phyloP scores from a whole-genome alignment of 2,329 filamentous ascomycete species.

The Hypoxylon rubiginosum region DNA sequence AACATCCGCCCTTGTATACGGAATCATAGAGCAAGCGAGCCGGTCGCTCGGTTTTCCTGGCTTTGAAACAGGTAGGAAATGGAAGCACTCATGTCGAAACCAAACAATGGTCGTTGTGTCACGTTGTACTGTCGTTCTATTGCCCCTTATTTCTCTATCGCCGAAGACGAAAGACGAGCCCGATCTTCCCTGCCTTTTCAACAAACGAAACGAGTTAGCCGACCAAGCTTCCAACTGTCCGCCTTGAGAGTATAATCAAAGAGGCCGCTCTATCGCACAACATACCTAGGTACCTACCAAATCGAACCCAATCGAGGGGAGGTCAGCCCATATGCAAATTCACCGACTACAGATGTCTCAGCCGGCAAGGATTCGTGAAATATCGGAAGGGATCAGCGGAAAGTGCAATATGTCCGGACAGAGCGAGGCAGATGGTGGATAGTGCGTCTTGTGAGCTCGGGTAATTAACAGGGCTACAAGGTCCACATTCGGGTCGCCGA shows the following conservation, averaged over 20 bases:
- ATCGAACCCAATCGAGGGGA: slow-evolving; percentile 9
- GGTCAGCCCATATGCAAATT: slow-evolving; percentile 14
- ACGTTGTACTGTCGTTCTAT: slow-evolving; percentile 5
- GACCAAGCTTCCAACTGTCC: slow-evolving; percentile 9
- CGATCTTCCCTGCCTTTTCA: not conserved
- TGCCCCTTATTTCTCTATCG: slow-evolving; percentile 1
- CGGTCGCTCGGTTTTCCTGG: not conserved
- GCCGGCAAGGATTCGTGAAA: slow-evolving; percentile 14
- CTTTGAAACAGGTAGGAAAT: not conserved
- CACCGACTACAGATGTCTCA: slow-evolving; percentile 14
- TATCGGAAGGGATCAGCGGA: slow-evolving; percentile 27
- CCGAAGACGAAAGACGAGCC: slow-evolving; percentile 1
- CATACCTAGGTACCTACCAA: slow-evolving; percentile 8
- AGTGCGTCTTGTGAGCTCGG: slow-evolving; percentile 18
- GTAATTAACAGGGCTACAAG: slow-evolving; percentile 26
- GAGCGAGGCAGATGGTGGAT: slow-evolving; percentile 4
- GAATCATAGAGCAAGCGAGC: not conserved
- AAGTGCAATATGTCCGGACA: slow-evolving; percentile 1
- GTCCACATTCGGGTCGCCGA: slow-evolving; percentile 38
- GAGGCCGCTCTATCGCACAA: slow-evolving; percentile 6
- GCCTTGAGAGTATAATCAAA: slow-evolving; percentile 1
- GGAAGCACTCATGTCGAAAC: not conserved
- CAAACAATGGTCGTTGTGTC: slow-evolving; percentile 1
- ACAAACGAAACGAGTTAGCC: slow-evolving; percentile 12
- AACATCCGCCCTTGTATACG: not conserved